These are phyloP conservation scores for Firmiana major DNA, from an alignment of 345 rosid genomes.

Conservation along the genomic window DNA sequence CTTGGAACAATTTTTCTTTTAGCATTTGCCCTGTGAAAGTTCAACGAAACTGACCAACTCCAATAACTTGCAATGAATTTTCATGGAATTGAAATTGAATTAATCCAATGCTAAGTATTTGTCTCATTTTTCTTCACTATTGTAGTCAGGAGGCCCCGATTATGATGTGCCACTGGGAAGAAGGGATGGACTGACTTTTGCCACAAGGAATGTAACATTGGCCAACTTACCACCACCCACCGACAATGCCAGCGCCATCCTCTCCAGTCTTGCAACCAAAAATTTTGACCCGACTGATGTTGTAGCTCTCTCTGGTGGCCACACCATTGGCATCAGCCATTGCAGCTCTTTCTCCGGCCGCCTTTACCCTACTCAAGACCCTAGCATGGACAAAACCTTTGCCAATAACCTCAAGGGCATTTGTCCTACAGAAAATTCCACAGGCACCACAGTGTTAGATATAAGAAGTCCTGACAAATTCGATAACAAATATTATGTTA, in stretches of 20 bases:
- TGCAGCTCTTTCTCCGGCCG: conserved; percentile 55
- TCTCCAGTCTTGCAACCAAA: conserved; percentile 40
- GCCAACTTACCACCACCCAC: conserved; percentile 58
- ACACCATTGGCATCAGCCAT: conserved; percentile 73
- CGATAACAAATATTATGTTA: conserved; percentile 79
- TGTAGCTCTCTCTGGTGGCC: conserved; percentile 91
- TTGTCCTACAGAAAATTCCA: conserved; percentile 47
- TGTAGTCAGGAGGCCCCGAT: conserved; percentile 78
- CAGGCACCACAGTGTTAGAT: conserved; percentile 50
- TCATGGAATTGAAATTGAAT: not conserved
- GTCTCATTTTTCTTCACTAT: not conserved
- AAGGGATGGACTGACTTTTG: conserved; percentile 59
- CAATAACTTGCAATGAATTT: not conserved
- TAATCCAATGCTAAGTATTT: too few species aligned
- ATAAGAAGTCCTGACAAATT: conserved; percentile 60
- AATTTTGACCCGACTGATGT: conserved; percentile 57
- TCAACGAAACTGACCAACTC: not conserved
- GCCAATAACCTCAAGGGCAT: conserved; percentile 46
- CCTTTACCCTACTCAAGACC: conserved; percentile 76
- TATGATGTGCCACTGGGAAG: conserved; percentile 69
- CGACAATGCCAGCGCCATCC: conserved; percentile 34
- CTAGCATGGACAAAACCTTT: conserved; percentile 62
- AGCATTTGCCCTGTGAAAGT: not conserved
- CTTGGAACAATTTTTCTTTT: too few species aligned
- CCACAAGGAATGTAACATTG: conserved; percentile 38